Base-by-base conservation (phyloP, 441 rosid species). In the Bruguiera hainesii region DNA sequence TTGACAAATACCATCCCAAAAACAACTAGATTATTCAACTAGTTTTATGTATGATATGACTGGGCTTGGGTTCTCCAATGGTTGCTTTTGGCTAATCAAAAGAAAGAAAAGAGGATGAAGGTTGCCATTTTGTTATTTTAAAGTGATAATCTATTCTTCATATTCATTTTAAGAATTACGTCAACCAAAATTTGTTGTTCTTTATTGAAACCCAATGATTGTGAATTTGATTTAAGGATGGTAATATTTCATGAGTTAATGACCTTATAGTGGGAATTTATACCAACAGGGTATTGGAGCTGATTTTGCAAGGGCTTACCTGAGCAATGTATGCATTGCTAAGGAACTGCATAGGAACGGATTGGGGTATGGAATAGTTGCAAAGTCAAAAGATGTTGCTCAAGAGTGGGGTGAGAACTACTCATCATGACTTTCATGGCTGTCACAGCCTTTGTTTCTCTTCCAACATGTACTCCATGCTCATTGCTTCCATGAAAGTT, bases 251-350 rank as follows among this genome's bases (percentile, higher is more conserved):
- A 11, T 11, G 48, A 13, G 48, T 42, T 18, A 13, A 13, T 13
- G 48, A 42, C 18, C 16, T 42, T 11, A 42, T 13, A 2, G 15
- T 42, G 6, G 3, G 46, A 37, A 37, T 37, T 57, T 69, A 26
- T 60, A 69, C 46, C 19, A 30, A 66, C 75, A 90, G 97, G 97
- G 90, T 7, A 71, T 79, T 65, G 89, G 79, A 75, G 88, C 82
- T 67, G 91, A 87, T 69, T 83, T 83, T 69, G 85, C 85, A 3
- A 89, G 98, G 74, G 98, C 91, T 61, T 93, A 93, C 80, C 65
- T 93, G 72, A 89, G 93, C 82, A 93, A 93, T 68, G 97, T 93
- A 6, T 93, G 97, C 73, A 93, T 90, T 60, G 98, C 97, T 6
- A 81, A 83, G 79, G 96, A 93, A 67, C 84, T 93, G 56, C 97